Evolutionary conservation across 768 basidiomycete species (phyloP).

Genomic region (Hygrophorus pudorinus): DNA sequence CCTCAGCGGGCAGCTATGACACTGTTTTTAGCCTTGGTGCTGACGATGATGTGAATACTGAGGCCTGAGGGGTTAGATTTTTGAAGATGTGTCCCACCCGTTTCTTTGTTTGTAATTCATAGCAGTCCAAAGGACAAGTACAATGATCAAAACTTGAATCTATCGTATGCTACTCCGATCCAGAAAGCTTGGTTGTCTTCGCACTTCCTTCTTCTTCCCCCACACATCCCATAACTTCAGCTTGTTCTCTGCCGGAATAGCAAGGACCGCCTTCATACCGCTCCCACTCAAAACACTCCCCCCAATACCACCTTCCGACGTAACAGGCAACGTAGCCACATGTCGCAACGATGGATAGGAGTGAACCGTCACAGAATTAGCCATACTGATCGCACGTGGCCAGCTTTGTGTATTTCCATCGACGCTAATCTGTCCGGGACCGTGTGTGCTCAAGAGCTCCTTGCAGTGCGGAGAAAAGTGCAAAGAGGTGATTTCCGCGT

Average conservation of each 20-base stretch:
- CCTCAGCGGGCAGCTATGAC: too few relatives aligned
- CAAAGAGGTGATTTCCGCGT: slow-evolving; percentile 57
- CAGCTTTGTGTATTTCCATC: slow-evolving; percentile 41
- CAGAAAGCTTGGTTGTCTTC: slow-evolving; percentile 32
- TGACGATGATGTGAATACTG: too few relatives aligned
- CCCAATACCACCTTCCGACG: slow-evolving; percentile 46
- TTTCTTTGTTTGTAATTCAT: too few relatives aligned
- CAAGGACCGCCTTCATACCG: slow-evolving; percentile 24
- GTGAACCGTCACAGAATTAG: slow-evolving; percentile 62
- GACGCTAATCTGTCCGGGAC: slow-evolving; percentile 41
- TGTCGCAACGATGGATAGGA: slow-evolving; percentile 54
- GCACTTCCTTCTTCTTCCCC: slow-evolving; percentile 25
- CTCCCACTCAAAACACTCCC: slow-evolving; percentile 56
- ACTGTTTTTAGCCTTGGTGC: too few relatives aligned
- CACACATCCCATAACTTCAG: slow-evolving; percentile 72
- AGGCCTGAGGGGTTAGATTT: slow-evolving; percentile 19
- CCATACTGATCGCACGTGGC: slow-evolving; percentile 21
- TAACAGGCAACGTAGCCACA: slow-evolving; percentile 33
- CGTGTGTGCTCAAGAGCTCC: slow-evolving; percentile 86
- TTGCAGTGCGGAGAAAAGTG: slow-evolving; percentile 74
- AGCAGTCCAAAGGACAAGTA: too few relatives aligned
- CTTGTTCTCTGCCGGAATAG: slow-evolving; percentile 34
- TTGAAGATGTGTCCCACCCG: too few relatives aligned
- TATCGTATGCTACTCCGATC: slow-evolving; percentile 37
- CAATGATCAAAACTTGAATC: slow-evolving; percentile 8